Conservation (phyloP, 2,329 filamentous ascomycete genomes). For the Hypoxylon sp. region DNA sequence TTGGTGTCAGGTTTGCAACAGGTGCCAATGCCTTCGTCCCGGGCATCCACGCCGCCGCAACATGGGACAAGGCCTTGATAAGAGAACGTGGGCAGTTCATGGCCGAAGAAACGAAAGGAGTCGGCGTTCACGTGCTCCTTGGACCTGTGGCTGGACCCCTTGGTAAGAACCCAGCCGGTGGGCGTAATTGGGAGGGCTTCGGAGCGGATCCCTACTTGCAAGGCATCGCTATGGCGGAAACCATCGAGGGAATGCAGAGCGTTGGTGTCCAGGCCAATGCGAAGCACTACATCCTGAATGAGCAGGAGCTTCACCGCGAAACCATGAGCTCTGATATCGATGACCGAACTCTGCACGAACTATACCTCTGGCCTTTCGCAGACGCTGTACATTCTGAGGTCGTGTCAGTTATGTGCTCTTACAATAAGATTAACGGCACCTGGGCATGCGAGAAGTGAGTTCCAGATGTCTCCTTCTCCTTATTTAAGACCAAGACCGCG, state of each 20-base stretch:
- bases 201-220: slow-evolving; percentile 81
- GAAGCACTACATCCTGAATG: slow-evolving; percentile 75
- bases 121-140: slow-evolving; percentile 79
- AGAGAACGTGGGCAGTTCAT: slow-evolving; percentile 75
- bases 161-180: slow-evolving; percentile 77
- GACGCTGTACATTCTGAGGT: slow-evolving; percentile 75
- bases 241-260: slow-evolving; percentile 68
- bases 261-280: slow-evolving; percentile 64
- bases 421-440: slow-evolving; percentile 77
- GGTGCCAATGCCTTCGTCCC: slow-evolving; percentile 82
- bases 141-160: slow-evolving; percentile 82
- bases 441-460: slow-evolving; percentile 72
- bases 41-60: slow-evolving; percentile 81
- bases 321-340: slow-evolving; percentile 68
- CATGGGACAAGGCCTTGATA: slow-evolving; percentile 83
- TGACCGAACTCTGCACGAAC: slow-evolving; percentile 75
- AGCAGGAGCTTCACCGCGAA: slow-evolving; percentile 72
- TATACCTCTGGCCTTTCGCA: slow-evolving; percentile 76
- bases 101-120: slow-evolving; percentile 75
- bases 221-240: slow-evolving; percentile 71
- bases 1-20: slow-evolving; percentile 78
- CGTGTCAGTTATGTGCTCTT: slow-evolving; percentile 77
- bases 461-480: not conserved
- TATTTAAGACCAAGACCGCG: not conserved
- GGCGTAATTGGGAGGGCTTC: slow-evolving; percentile 87